These are phyloP conservation scores for Arabidopsis suecica DNA, from an alignment of 345 rosid genomes.

Conservation along the genomic window DNA sequence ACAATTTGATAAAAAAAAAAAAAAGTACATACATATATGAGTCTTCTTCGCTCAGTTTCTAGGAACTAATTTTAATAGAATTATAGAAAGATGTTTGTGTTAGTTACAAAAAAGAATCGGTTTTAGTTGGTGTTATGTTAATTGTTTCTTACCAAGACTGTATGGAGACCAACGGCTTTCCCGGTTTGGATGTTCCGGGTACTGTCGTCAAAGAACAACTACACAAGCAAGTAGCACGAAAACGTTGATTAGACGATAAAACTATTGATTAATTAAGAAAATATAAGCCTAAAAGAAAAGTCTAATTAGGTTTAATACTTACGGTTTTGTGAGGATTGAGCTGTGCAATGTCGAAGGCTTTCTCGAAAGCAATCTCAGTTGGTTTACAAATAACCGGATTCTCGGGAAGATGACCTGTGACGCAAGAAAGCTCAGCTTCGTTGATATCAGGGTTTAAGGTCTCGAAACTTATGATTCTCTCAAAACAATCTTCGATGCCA, in stretches of 20 bases:
- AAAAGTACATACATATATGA: not conserved
- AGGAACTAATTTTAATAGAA: no score
- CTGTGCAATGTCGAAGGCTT: slow-evolving; percentile 66
- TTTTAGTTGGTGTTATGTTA: not conserved
- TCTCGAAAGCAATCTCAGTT: slow-evolving; percentile 62
- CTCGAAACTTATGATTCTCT: slow-evolving; percentile 90
- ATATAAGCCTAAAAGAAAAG: not conserved
- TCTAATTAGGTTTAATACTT: not conserved
- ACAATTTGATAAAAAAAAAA: not conserved
- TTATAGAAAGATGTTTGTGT: no score
- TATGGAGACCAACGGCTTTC: slow-evolving; percentile 68
- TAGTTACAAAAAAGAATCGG: not conserved
- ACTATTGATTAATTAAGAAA: not conserved
- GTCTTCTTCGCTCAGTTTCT: no score
- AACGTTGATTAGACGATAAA: not conserved
- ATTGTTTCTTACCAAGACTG: slow-evolving; percentile 68
- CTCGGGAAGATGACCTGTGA: slow-evolving; percentile 46
- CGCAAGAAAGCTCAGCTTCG: slow-evolving; percentile 28
- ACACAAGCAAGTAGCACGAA: slow-evolving; percentile 24
- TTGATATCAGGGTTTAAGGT: slow-evolving; percentile 68
- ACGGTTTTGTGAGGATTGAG: slow-evolving; percentile 58
- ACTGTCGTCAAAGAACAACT: slow-evolving; percentile 94
- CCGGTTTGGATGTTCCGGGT: slow-evolving; percentile 72
- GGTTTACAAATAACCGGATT: slow-evolving; percentile 85
- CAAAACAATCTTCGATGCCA: slow-evolving; percentile 86